Percentiles rank a stretch among this genome's conserved stretches.
Conservation (phyloP, 805 yeast species). For the Metschnikowia aberdeeniae region DNA sequence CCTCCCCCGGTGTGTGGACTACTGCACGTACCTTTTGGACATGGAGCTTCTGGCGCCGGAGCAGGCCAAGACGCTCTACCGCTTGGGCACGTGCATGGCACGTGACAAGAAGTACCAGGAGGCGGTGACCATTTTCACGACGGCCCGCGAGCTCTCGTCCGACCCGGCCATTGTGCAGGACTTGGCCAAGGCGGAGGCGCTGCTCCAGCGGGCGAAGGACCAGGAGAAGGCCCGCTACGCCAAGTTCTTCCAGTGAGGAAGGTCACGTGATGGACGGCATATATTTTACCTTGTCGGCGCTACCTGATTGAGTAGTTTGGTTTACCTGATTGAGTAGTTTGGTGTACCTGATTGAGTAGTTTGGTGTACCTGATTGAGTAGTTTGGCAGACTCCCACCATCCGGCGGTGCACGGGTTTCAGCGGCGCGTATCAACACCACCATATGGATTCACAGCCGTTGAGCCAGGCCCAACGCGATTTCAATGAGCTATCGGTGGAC, state of each 20-base stretch:
- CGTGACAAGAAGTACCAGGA: slow-evolving; percentile 44
- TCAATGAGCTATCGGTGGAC: slow-evolving; percentile 46
- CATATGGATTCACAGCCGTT: background rate
- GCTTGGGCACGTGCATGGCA: slow-evolving; percentile 47
- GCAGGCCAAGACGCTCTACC: slow-evolving; percentile 54
- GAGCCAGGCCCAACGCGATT: slow-evolving; percentile 33
- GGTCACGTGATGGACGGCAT: too few species aligned
- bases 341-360: too few species aligned
- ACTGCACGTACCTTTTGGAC: slow-evolving; percentile 55
- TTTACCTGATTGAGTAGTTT: too few species aligned
- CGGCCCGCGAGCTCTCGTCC: slow-evolving; percentile 39
- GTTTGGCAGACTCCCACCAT: too few species aligned
- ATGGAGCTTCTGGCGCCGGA: slow-evolving; percentile 39
- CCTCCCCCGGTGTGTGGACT: slow-evolving; percentile 49
- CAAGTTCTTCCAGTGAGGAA: slow-evolving; percentile 49
- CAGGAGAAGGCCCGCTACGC: slow-evolving; percentile 54
- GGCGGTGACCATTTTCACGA: slow-evolving; percentile 45
- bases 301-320: too few species aligned
- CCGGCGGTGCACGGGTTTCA: too few species aligned
- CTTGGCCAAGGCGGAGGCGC: slow-evolving; percentile 35
- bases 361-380: too few species aligned
- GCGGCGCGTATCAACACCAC: slow-evolving; percentile 2
- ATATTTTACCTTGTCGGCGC: too few species aligned
- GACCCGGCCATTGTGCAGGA: slow-evolving; percentile 50
- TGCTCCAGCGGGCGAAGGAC: slow-evolving; percentile 41